Evolutionary conservation across 2,329 filamentous ascomycete species (phyloP), one percentile per base, ranked within the genome.

Genomic region (Stachybotrys echinatus): DNA sequence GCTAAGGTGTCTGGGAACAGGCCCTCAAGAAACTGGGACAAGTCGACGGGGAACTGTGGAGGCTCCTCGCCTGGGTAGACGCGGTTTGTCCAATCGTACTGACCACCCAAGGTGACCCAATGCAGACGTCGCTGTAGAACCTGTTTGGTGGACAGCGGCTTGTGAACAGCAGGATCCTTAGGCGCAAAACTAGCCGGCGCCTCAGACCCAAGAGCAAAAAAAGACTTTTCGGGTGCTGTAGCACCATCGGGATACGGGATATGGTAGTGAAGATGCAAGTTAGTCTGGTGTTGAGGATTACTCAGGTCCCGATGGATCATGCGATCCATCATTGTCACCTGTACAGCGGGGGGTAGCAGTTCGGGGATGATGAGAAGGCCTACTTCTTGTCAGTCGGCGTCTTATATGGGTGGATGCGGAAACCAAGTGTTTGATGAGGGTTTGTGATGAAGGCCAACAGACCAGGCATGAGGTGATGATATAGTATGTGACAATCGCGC

Each of bases 41-140:
- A 77, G 61, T 96, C 90, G 2, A 65, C 39, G 0, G 92, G 92
- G 58, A 96, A 96, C 0, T 71, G 61, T 0, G 89, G 89, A 1
- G 88, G 85, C 4, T 65, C 52, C n/a, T 78, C 75, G 10, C 74
- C 65, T 0, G 92, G 91, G 62, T 97, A 97, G 12, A 81, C 72
- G 57, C 95, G 92, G 50, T 83, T 81, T 0, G 91, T 95, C 94
- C 92, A 97, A 71, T 97, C 89, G 67, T 97, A 97, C 66, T 97
- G 94, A 0, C 91, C 92, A 46, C 94, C 94, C 3, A 99, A 80
- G 0, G 92, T 97, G 40, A 95, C 81, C 94, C 94, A 99, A 58
- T 92, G 89, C 21, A 97, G 79, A 54, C 89, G 92, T 54, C 85
- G 87, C 50, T 85, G 81, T 42, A 97, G 75, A 23, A 92, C 81